These are phyloP conservation scores for Magnolia officinalis DNA, from an alignment of 164 flowering plant genomes.

Conservation along the genomic window DNA sequence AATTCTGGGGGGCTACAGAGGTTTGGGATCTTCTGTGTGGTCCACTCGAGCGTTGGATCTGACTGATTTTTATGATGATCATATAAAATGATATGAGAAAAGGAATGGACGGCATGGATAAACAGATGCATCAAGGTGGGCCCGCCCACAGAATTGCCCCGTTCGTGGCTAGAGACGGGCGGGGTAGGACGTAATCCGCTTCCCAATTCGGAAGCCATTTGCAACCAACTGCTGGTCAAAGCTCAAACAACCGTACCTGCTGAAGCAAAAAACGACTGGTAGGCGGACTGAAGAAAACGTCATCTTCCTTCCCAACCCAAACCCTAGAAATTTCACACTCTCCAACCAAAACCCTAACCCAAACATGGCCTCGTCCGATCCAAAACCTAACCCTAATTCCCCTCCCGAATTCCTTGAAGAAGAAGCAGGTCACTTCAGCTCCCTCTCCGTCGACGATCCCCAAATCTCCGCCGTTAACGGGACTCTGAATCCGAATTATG, in stretches of 20 bases:
- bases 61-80: no score
- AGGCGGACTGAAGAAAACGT: not conserved
- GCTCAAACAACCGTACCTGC: not conserved
- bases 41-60: no score
- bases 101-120: no score
- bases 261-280: not conserved
- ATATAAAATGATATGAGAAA: no score
- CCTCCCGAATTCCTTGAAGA: constrained; percentile 19
- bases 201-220: not conserved
- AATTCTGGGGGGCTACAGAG: no score
- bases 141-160: no score
- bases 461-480: not conserved
- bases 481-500: not conserved
- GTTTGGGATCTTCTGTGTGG: no score
- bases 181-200: not conserved
- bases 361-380: constrained; percentile 14
- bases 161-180: no score
- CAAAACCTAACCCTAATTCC: constrained; percentile 27
- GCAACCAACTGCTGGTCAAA: not conserved
- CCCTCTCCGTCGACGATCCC: constrained; percentile 18
- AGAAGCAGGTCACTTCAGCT: constrained; percentile 17
- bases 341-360: not conserved
- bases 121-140: no score
- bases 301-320: not conserved
- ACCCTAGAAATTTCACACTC: not conserved